Evolutionary conservation across 805 yeast species (phyloP), one percentile per base, ranked within the genome.

Genomic region (Kluyveromyces siamensis): DNA sequence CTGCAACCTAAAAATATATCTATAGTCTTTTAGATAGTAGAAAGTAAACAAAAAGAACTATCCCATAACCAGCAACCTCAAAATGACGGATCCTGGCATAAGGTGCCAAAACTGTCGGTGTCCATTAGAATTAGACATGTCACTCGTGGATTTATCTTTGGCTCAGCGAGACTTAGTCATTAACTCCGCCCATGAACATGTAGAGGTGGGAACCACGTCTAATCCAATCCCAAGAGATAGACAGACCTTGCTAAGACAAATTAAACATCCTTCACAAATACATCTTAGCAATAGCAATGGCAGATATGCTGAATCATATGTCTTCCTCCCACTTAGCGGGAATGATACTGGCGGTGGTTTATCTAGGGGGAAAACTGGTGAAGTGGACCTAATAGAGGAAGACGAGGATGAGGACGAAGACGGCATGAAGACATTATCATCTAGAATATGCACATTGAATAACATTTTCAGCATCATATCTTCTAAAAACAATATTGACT

Each of bases 381-480:
- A 51, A 17, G 58, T 47, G 7, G 57, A 53, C 14, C 3, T 13
- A 30, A 30, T 30, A 30, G 50, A 51, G 17, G 55, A 55, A n/a
- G 57, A 54, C n/a, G 61, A 57, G 25, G 52, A 46, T 14, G 48
- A 51, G 40, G 54, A 51, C 6, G 55, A 51, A 27, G 48, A 57
- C 10, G 56, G 61, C 35, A 48, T 65, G 6, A 50, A 57, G 41
- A 68, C 74, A 0, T 68, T 80, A 2, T 76, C 84, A 0, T 67
- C 70, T 6, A 66, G 81, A 41, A 65, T 80, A 19, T 73, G 74
- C 42, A 72, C 80, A 0, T 62, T 88, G 35, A 79, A 79, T 2
- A 78, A 77, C 37, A 75, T 91, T 1, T 89, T 87, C 62, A 83
- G 84, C 52, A 72, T 85, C 1, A 66, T 91, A 6, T 83, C 93